Conservation (phyloP, 306 rosid genomes). For the Castanea sativa region DNA sequence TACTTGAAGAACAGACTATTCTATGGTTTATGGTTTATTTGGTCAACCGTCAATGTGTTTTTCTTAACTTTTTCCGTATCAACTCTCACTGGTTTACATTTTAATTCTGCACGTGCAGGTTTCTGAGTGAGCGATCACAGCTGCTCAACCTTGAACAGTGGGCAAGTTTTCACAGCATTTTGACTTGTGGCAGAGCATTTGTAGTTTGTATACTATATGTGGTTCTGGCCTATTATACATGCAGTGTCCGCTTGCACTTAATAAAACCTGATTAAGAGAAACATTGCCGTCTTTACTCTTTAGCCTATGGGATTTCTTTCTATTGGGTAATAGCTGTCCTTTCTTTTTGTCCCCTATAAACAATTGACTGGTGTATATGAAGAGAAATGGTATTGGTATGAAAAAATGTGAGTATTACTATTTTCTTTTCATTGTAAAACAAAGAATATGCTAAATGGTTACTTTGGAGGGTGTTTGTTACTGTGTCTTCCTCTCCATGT, state of each 20-base stretch:
- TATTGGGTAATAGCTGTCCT: background rate
- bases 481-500: background rate
- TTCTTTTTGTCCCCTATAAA: background rate
- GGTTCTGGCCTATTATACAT: conserved; percentile 11
- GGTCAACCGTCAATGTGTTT: background rate
- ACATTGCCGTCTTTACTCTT: background rate
- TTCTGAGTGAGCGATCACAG: conserved; percentile 50
- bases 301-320: background rate
- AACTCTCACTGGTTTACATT: background rate
- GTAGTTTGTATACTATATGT: background rate
- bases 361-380: background rate
- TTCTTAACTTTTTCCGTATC: background rate
- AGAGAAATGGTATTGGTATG: background rate
- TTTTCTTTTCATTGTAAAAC: background rate
- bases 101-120: conserved; percentile 33
- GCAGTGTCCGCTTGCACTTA: conserved; percentile 13
- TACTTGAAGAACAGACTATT: background rate
- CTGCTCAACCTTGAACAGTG: conserved; percentile 7
- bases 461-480: background rate
- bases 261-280: conserved; percentile 5
- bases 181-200: background rate
- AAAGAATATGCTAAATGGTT: background rate
- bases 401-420: background rate
- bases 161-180: conserved; percentile 16
- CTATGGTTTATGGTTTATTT: background rate